Evolutionary conservation across 805 yeast genomes (phyloP), one percentile per base, ranked within the genome.

Genomic region (Barnettozyma pratensis): DNA sequence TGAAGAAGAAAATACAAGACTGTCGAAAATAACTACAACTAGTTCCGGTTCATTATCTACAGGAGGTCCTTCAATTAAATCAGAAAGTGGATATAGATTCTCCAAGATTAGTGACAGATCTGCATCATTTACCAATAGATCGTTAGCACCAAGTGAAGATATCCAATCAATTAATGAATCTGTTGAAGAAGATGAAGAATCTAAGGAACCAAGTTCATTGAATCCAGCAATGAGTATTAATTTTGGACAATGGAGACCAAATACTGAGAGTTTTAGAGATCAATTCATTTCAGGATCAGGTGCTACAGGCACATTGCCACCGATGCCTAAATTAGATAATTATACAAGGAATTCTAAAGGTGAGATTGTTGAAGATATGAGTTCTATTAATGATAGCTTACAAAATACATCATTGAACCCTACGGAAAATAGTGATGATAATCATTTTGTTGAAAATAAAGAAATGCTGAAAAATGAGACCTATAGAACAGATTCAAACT

Each of bases 201-300:
- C 19, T 19, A 19, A 19, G 19, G 41, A 37, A n/a, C 19, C 46
- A 41, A 42, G 27, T 11, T 11, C 35, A 9, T 30, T 61, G 39
- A 60, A 60, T 14, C 58, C 63, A 9, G 65, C 64, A 1, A 42
- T 60, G 50, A 65, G 69, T 4, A 62, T 77, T 39, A 74, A 70
- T 48, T 66, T 77, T 66, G 82, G 81, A 3, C 66, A 66, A 29
- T 81, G 87, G 86, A 74, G 72, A 58, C 85, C 85, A 2, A 76
- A 80, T 55, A 80, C 84, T 7, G 69, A 66, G 32, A 67, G 66
- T 37, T 76, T 61, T 58, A 65, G 81, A 45, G 80, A 75, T 50
- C 73, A 72, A 45, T 76, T 76, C 48, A 75, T 76, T 39, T 66
- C 64, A 52, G 75, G 69, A 45, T 41, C 48, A 6, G 47, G 53